These are phyloP conservation scores for Pisolithus microcarpus DNA, from an alignment of 768 basidiomycete species.

Conservation along the genomic window DNA sequence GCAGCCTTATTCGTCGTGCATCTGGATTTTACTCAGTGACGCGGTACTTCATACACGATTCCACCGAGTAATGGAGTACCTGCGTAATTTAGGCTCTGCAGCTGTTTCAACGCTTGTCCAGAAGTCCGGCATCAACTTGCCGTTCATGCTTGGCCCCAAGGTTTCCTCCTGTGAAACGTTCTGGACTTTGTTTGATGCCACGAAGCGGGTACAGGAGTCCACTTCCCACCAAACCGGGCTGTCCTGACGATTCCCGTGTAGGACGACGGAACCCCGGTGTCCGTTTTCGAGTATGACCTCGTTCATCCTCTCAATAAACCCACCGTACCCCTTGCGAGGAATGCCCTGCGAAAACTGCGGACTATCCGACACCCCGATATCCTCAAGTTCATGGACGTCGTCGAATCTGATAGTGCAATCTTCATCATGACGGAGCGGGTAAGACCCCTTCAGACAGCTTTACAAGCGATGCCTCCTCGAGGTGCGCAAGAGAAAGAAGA, in stretches of 20 bases:
- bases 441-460: conserved; percentile 55
- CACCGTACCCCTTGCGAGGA: conserved; percentile 71
- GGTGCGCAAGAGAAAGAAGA: conserved; percentile 66
- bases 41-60: background rate
- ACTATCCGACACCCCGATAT: conserved; percentile 94
- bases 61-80: conserved; percentile 58
- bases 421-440: conserved; percentile 96
- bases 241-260: conserved; percentile 27
- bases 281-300: conserved; percentile 89
- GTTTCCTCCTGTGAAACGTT: conserved; percentile 63
- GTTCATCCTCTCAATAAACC: conserved; percentile 52
- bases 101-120: conserved; percentile 89
- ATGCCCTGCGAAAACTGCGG: conserved; percentile 83
- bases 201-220: conserved; percentile 62
- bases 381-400: conserved; percentile 89
- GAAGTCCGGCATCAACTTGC: conserved; percentile 85
- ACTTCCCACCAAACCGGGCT: conserved; percentile 8
- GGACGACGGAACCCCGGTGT: conserved; percentile 84
- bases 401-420: conserved; percentile 81
- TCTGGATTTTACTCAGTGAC: too few relatives aligned
- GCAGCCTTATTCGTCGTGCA: too few relatives aligned
- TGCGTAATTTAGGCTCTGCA: conserved; percentile 73
- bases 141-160: conserved; percentile 76
- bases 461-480: conserved; percentile 59
- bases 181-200: conserved; percentile 83